Evolutionary conservation across 2,329 filamentous ascomycete species (phyloP).

Genomic region (Xylaria sp.): DNA sequence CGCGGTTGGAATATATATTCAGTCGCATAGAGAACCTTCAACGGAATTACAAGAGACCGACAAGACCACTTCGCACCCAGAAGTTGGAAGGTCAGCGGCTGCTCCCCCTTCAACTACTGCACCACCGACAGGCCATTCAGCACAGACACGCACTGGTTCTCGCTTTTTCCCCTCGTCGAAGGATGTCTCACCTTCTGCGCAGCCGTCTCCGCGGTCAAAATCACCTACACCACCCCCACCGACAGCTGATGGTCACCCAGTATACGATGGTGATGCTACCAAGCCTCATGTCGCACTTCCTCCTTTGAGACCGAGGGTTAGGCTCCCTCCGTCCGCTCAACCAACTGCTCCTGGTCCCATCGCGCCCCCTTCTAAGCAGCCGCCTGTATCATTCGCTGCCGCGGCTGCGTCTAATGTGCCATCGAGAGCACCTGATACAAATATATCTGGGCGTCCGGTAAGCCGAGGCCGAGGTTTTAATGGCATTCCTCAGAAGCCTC

Average conservation of each 20-base stretch:
- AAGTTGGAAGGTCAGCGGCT: constrained; percentile 36
- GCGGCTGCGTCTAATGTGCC: constrained; percentile 49
- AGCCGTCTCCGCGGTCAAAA: constrained; percentile 56
- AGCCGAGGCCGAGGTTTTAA: constrained; percentile 43
- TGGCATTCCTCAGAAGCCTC: constrained; percentile 44
- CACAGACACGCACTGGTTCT: constrained; percentile 63
- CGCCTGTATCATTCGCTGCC: constrained; percentile 56
- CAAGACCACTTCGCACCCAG: constrained; percentile 33
- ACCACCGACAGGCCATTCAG: constrained; percentile 39
- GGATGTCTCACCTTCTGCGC: constrained; percentile 55
- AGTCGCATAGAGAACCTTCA: constrained; percentile 32
- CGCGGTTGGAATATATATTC: constrained; percentile 42
- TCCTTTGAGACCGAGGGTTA: constrained; percentile 78
- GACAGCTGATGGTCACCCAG: constrained; percentile 75
- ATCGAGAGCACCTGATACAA: constrained; percentile 24
- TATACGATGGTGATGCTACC: constrained; percentile 71
- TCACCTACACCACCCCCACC: constrained; percentile 79
- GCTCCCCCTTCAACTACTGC: constrained; percentile 19
- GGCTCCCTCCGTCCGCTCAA: constrained; percentile 75
- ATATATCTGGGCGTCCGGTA: constrained; percentile 36
- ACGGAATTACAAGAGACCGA: constrained; percentile 29
- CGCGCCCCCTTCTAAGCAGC: constrained; percentile 51
- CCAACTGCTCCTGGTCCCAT: constrained; percentile 52
- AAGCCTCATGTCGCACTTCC: constrained; percentile 78
- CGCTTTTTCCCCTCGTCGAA: constrained; percentile 68